These are phyloP conservation scores for Colletotrichum phormii DNA, from an alignment of 2,329 filamentous ascomycete species.

Conservation along the genomic window DNA sequence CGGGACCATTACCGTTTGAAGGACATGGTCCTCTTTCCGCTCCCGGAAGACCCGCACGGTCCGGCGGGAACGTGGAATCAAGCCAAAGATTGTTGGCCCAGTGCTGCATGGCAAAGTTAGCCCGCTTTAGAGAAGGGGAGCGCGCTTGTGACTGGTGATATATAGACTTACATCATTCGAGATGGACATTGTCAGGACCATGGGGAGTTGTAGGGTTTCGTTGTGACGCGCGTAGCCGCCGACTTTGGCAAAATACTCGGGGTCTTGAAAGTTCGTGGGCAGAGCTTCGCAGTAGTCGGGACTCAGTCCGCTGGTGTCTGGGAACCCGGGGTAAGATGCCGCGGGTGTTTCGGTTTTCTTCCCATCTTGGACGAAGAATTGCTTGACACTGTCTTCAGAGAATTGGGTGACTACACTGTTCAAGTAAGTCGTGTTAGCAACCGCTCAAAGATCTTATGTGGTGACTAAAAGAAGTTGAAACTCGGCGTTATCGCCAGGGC, in stretches of 20 bases:
- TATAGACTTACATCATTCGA: slow-evolving; percentile 20
- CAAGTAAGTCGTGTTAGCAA: not conserved
- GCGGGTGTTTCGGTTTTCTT: slow-evolving; percentile 60
- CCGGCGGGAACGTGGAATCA: slow-evolving; percentile 17
- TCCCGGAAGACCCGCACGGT: not conserved
- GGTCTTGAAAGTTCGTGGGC: not conserved
- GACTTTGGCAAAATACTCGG: not conserved
- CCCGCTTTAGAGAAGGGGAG: not conserved
- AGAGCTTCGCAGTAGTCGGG: not conserved
- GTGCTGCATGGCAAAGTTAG: not conserved
- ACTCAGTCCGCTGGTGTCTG: not conserved
- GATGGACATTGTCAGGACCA: slow-evolving; percentile 33
- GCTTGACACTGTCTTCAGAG: slow-evolving; percentile 60
- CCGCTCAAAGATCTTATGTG: too few relatives aligned
- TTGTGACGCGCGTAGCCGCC: slow-evolving; percentile 7
- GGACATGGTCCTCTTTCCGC: slow-evolving; percentile 19
- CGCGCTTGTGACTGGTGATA: slow-evolving; percentile 4
- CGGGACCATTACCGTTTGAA: not conserved
- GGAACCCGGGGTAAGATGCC: slow-evolving; percentile 27
- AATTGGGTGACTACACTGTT: slow-evolving; percentile 71
- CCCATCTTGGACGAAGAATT: slow-evolving; percentile 72
- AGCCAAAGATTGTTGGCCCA: slow-evolving; percentile 28
- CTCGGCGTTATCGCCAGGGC: not conserved
- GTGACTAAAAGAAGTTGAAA: too few relatives aligned
- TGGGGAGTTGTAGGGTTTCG: not conserved